Base-by-base conservation (phyloP, 176 grass and related monocot genomes). In the Typha latifolia region DNA sequence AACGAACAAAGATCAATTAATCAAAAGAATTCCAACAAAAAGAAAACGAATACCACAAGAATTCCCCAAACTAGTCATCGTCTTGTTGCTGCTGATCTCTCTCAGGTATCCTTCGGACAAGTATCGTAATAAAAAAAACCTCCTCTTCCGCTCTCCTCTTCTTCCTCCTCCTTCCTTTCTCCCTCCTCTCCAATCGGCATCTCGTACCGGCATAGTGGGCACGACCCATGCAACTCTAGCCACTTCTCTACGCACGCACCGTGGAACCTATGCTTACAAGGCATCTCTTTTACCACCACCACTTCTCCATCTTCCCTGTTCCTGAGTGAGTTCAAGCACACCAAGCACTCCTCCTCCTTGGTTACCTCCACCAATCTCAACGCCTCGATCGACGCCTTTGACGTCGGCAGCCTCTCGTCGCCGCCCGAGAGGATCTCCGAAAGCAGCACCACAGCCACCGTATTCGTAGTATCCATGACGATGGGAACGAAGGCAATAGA, bases 141-240 rank as follows among this genome's bases (percentile, higher is more conserved):
- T 63, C 26, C 69, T 15, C 56, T 26, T 55, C 31, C 59, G 7
- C 57, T 23, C 77, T 59, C 75, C 7, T 1, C 16, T 24, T 48
- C 49, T 62, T 47, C 50, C 15, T 70, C 80, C 76, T 77, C 63
- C 12, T 76, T 12, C 64, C 87, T 88, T 32, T 83, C 82, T 4
- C 72, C 70, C 12, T 74, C 12, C 64, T 93, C 94, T 26, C 81
- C 82, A 3, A 74, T 66, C 14, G 94, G 89, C 83, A 97, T 70
- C 81, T 85, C 82, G 27, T 81, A 78, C 62, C 94, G 78, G 67
- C 94, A 97, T 52, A 93, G 81, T 13, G 94, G 94, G 73, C 94
- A 97, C 16, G 89, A 92, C 67, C 89, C 90, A 61, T 97, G 86
- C 75, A 82, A 50, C 37, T 84, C 94, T 49, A 97, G 94, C 94